Evolutionary conservation across 495 filamentous ascomycete species (phyloP), one percentile per base, ranked within the genome.

Genomic region (Daldinia bambusicola): DNA sequence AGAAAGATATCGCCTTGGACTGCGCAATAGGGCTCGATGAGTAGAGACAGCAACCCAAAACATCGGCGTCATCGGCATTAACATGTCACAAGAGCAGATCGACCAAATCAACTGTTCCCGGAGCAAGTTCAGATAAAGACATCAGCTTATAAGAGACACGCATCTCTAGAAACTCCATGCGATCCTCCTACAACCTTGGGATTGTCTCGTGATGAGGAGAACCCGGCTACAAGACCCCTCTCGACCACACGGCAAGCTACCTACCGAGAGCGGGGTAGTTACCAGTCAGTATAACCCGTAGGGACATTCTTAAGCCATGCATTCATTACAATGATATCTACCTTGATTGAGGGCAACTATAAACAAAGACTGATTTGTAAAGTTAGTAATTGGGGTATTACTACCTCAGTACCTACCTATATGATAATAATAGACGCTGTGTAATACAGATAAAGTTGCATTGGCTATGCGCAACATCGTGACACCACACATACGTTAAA

Each of bases 191-290:
- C n/a, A 37, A 20, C 53, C 55, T 22, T n/a, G 53, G 36, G 36
- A 40, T 40, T 3, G 16, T 45, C 45, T 4, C 31, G 22, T 43
- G 6, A 50, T 40, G 68, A 71, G 58, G 68, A 66, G 62, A 62
- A 52, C 14, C 45, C 26, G 30, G 43, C 45, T 20, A 53, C 58
- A 36, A 36, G 58, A 22, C 6, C 57, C 57, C 63, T 56, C 30
- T 50, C 61, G 61, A 38, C 61, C 2, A 34, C 45, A 62, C 43
- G 38, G 41, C 16, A 71, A 59, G 57, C 58, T 59, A 71, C 58
- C 57, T 71, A 71, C 69, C 69, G 69, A 71, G 69, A 67, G 69
- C 69, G 69, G 69, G 69, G 69, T 71, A 71, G 69, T 45, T 63
- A 45, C 22, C 22, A 45, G 36, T 14, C 22, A 45, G 22, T 30